Base-by-base conservation (phyloP, 2,329 filamentous ascomycete species). In the Mycosphaerella sp. region DNA sequence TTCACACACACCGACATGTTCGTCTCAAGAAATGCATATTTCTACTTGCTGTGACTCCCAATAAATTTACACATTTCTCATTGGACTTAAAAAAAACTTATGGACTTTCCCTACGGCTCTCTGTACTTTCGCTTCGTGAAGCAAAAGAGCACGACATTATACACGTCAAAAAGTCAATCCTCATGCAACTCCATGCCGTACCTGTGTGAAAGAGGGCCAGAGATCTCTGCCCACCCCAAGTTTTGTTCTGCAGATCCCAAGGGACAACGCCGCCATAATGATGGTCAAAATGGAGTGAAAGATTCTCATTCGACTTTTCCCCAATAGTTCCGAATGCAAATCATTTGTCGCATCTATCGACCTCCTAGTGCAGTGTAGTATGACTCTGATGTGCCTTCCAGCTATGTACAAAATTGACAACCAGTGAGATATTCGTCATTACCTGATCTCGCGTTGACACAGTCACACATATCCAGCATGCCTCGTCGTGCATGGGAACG, bases 371-470 rank as follows among this genome's bases (percentile, higher is more conserved):
- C 47, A 40, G 34, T 21, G 13, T 14, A 21, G 17, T 21, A 25
- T 25, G 21, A 25, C 21, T 25, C 21, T 6, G 21, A 5, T 25
- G 21, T 41, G 16, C 18, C 21, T 41, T 21, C 39, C 16, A 41
- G 17, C 39, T 41, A 41, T 41, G 21, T 32, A 35, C 28, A 50
- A 39, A 50, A 18, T 25, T 34, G 37, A 28, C 25, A 37, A 40
- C 18, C 36, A 42, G 43, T 52, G 16, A 43, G 47, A 39, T 41
- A 41, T 41, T 52, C 36, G 39, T 46, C 34, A 52, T 35, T 41
- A 34, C 30, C 32, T 40, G 41, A 51, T 34, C 30, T 34, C 39
- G 47, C 47, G 40, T 36, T 32, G 35, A 44, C 32, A 21, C 32
- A 41, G 42, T 16, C 4, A 16, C 9, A 37, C 17, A 25, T 6